Evolutionary conservation across 2,329 filamentous ascomycete genomes (phyloP).

Genomic region (Metarhizium guizhouense): DNA sequence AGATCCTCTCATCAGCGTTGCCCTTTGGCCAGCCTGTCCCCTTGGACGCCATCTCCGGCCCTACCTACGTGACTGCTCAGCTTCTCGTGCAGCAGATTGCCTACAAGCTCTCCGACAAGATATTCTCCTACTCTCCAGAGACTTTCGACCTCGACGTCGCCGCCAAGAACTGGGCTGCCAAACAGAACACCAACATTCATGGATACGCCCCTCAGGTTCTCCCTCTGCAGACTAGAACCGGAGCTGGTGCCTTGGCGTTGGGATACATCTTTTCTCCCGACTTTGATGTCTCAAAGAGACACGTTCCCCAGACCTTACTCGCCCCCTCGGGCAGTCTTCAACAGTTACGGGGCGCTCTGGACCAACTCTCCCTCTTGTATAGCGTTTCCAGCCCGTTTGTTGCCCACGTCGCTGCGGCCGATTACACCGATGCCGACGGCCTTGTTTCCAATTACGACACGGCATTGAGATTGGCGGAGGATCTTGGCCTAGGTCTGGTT

Average conservation of each 20-base stretch:
- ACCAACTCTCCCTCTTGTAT: conserved; percentile 88
- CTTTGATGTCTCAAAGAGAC: conserved; percentile 83
- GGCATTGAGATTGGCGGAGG: conserved; percentile 73
- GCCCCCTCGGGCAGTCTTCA: conserved; percentile 77
- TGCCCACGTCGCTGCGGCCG: conserved; percentile 82
- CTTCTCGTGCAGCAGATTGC: conserved; percentile 92
- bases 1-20: conserved; percentile 40
- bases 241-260: conserved; percentile 82
- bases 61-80: conserved; percentile 89
- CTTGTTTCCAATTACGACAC: conserved; percentile 82
- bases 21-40: conserved; percentile 48
- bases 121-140: conserved; percentile 93
- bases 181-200: conserved; percentile 68
- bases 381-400: conserved; percentile 88
- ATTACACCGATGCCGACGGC: conserved; percentile 62
- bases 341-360: conserved; percentile 72
- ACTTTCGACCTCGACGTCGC: conserved; percentile 86
- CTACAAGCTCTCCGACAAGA: conserved; percentile 90
- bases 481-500: conserved; percentile 79
- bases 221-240: conserved; percentile 75
- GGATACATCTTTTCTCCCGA: conserved; percentile 98
- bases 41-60: conserved; percentile 61
- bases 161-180: conserved; percentile 64
- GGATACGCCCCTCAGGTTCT: conserved; percentile 72
- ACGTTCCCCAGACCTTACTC: conserved; percentile 84